Conservation (phyloP, 129 eudicot species). For the Pulicaria dysenterica region DNA sequence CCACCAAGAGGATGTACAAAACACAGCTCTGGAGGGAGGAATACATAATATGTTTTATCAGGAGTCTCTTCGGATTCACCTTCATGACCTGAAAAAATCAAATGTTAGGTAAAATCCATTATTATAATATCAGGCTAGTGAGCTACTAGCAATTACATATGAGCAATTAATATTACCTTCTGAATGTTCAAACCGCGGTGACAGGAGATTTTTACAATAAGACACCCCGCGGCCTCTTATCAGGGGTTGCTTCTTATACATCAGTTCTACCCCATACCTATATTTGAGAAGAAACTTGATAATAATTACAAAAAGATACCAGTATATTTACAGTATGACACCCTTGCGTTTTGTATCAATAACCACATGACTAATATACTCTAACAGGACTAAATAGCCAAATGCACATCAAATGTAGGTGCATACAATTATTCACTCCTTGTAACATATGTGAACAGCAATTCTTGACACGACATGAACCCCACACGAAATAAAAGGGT, state of each 20-base stretch:
- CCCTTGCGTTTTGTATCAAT: no score
- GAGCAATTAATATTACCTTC: constrained; percentile 49
- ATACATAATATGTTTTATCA: constrained; percentile 94
- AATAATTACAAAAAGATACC: background rate
- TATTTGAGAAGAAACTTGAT: background rate
- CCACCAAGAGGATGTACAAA: constrained; percentile 96
- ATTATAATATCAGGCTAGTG: constrained; percentile 17
- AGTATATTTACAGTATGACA: no score
- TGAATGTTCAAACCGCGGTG: constrained; percentile 95
- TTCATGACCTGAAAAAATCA: constrained; percentile 53
- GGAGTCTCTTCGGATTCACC: constrained; percentile 73
- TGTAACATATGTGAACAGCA: background rate
- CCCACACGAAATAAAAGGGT: no score
- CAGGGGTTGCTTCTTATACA: constrained; percentile 82
- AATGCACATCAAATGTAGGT: constrained; percentile 43
- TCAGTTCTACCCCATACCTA: constrained; percentile 96
- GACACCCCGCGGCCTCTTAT: constrained; percentile 98
- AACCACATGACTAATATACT: no score
- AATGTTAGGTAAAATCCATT: constrained; percentile 6
- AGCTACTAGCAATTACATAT: background rate
- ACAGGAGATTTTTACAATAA: constrained; percentile 95
- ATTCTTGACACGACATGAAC: no score
- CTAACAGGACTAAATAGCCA: constrained; percentile 31
- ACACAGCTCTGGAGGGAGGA: constrained; percentile 96
- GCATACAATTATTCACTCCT: constrained; percentile 45